A percentile compares a stretch with the other conserved stretches of the same genome.
These are phyloP conservation scores for Oryza meyeriana DNA, from an alignment of 176 grass and related monocot genomes.

Conservation along the genomic window DNA sequence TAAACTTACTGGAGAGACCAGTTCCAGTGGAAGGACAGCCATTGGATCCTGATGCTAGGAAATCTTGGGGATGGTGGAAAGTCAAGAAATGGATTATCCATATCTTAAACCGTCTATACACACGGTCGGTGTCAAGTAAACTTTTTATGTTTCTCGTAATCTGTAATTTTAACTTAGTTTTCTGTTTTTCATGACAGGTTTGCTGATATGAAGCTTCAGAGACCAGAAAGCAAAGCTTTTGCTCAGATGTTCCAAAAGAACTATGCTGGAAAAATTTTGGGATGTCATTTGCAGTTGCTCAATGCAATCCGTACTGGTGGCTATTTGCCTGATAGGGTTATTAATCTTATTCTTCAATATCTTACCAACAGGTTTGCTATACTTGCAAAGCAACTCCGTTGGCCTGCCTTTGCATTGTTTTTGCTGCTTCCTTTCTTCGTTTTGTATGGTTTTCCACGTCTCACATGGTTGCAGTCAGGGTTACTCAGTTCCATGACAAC, in stretches of 20 bases:
- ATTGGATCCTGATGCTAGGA: slow-evolving; percentile 52
- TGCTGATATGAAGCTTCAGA: slow-evolving; percentile 85
- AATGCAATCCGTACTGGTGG: slow-evolving; percentile 80
- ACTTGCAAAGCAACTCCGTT: not conserved
- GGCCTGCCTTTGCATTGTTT: not conserved
- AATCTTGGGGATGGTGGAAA: slow-evolving; percentile 92
- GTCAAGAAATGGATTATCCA: slow-evolving; percentile 81
- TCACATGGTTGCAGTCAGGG: not conserved
- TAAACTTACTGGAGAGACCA: slow-evolving; percentile 67
- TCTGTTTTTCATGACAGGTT: slow-evolving; percentile 43
- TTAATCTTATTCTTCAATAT: slow-evolving; percentile 90
- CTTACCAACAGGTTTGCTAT: slow-evolving; percentile 66
- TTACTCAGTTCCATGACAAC: not conserved
- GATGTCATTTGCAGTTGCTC: slow-evolving; percentile 74
- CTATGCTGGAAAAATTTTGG: slow-evolving; percentile 81
- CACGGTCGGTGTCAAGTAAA: slow-evolving; percentile 45
- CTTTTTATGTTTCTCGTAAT: slow-evolving; percentile 22
- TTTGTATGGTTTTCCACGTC: not conserved
- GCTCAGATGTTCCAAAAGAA: slow-evolving; percentile 87
- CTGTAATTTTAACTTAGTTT: slow-evolving; percentile 16
- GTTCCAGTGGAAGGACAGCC: slow-evolving; percentile 67
- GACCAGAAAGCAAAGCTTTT: slow-evolving; percentile 80
- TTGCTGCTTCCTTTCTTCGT: not conserved
- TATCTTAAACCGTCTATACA: slow-evolving; percentile 75
- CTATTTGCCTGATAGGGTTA: slow-evolving; percentile 84